Conservation (phyloP, 78 protist genomes). For the Monosiga brevicollis region DNA sequence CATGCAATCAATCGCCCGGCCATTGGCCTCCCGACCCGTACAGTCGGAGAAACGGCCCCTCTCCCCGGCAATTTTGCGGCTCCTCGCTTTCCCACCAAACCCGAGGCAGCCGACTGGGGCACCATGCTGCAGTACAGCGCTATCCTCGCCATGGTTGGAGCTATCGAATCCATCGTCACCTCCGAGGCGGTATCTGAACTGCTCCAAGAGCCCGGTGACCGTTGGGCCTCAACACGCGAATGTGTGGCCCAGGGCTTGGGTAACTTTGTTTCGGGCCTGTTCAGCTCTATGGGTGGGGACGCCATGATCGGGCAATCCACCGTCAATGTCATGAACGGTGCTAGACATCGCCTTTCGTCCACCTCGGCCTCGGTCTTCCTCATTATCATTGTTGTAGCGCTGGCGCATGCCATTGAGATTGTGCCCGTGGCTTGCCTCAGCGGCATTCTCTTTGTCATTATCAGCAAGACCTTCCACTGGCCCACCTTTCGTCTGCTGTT, state of each 20-base stretch:
- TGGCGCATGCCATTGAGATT: not conserved
- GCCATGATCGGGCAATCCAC: not conserved
- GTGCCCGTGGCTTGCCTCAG: not conserved
- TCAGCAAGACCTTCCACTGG: not conserved
- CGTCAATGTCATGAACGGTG: not conserved
- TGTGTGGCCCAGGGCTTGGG: not conserved
- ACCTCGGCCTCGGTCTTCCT: not conserved
- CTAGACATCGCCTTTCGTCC: not conserved
- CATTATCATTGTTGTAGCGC: not conserved
- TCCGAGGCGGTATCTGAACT: not conserved
- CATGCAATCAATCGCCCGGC: not conserved
- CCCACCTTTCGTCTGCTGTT: not conserved
- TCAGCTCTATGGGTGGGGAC: constrained; percentile 4
- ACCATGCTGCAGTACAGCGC: not conserved
- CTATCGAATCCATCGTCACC: not conserved
- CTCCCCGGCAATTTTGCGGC: not conserved
- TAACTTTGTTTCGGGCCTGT: not conserved
- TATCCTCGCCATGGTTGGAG: not conserved
- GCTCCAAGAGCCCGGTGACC: not conserved
- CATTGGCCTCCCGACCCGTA: not conserved
- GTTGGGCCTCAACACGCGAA: not conserved
- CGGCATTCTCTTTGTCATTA: not conserved
- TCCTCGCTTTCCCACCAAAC: not conserved
- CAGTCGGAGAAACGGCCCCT: not conserved
- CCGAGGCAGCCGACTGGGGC: not conserved